Conservation (phyloP, 805 yeast genomes). For the Candida boleticola region DNA sequence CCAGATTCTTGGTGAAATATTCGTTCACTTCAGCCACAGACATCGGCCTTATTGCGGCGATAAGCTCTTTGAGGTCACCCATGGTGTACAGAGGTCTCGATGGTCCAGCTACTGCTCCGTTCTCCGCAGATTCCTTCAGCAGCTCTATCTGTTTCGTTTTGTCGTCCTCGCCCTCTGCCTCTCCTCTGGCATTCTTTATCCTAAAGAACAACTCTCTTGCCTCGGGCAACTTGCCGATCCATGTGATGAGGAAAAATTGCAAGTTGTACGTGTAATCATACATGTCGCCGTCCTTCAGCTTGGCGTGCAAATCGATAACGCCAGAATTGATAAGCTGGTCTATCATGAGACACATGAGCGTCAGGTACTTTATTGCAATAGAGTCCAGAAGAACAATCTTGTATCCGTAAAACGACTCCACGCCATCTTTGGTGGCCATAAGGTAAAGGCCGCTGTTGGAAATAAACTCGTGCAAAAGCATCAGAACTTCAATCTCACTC, state of each 20-base stretch:
- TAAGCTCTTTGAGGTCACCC: conserved; percentile 11
- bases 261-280: conserved; percentile 59
- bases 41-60: conserved; percentile 11
- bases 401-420: conserved; percentile 27
- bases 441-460: conserved; percentile 43
- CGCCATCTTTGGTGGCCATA: conserved; percentile 26
- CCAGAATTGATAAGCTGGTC: conserved; percentile 46
- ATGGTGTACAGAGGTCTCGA: background rate
- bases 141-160: conserved; percentile 1
- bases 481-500: conserved; percentile 58
- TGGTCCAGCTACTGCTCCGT: background rate
- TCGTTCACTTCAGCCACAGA: conserved; percentile 16
- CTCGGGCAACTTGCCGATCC: conserved; percentile 63
- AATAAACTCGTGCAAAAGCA: conserved; percentile 70
- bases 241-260: conserved; percentile 57
- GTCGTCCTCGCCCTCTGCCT: conserved; percentile 7
- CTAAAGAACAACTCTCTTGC: conserved; percentile 58
- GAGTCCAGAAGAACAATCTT: conserved; percentile 29
- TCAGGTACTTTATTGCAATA: conserved; percentile 43
- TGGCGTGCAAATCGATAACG: conserved; percentile 41
- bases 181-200: conserved; percentile 16
- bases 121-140: too few species aligned
- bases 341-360: conserved; percentile 62
- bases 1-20: conserved; percentile 14
- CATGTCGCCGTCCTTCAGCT: conserved; percentile 14